Evolutionary conservation across 352 stramenopile genomes (phyloP).

Genomic region (Globisporangium iwayamae): DNA sequence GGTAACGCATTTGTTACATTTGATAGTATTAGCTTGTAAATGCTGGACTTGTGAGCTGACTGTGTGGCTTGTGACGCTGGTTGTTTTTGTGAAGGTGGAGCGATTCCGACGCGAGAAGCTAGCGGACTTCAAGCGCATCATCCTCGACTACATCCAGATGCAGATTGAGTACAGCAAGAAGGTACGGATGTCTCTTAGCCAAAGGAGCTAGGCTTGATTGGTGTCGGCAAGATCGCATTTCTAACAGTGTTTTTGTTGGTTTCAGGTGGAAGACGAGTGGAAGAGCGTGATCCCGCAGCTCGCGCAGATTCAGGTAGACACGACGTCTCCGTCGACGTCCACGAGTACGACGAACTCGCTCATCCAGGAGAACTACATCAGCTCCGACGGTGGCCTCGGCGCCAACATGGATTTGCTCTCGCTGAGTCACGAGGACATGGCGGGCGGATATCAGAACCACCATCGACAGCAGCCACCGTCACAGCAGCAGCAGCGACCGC

Average conservation of each 20-base stretch:
- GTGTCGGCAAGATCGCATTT: background rate
- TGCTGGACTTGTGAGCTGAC: background rate
- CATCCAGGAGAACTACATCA: conserved; percentile 79
- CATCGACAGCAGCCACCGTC: background rate
- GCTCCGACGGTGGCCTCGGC: conserved; percentile 39
- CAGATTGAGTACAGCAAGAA: conserved; percentile 97
- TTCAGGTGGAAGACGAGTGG: conserved; percentile 74
- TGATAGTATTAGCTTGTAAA: background rate
- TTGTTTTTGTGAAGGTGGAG: conserved; percentile 64
- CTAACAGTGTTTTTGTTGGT: background rate
- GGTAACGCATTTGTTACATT: conserved; percentile 8
- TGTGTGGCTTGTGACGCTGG: background rate
- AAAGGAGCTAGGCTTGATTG: background rate
- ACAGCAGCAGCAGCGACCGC: conserved; percentile 3
- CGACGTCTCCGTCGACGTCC: conserved; percentile 30
- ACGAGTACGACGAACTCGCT: conserved; percentile 43
- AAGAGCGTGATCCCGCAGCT: conserved; percentile 73
- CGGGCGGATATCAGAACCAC: conserved; percentile 2
- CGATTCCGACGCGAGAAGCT: conserved; percentile 95
- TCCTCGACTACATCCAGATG: conserved; percentile 96
- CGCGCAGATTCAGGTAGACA: conserved; percentile 67
- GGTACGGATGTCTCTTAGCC: conserved; percentile 21
- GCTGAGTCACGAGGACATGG: conserved; percentile 30
- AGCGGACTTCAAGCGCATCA: conserved; percentile 93
- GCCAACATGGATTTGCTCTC: conserved; percentile 55